These are phyloP conservation scores for Suhomyces kunorum DNA, from an alignment of 1,139 yeast species.

Conservation along the genomic window DNA sequence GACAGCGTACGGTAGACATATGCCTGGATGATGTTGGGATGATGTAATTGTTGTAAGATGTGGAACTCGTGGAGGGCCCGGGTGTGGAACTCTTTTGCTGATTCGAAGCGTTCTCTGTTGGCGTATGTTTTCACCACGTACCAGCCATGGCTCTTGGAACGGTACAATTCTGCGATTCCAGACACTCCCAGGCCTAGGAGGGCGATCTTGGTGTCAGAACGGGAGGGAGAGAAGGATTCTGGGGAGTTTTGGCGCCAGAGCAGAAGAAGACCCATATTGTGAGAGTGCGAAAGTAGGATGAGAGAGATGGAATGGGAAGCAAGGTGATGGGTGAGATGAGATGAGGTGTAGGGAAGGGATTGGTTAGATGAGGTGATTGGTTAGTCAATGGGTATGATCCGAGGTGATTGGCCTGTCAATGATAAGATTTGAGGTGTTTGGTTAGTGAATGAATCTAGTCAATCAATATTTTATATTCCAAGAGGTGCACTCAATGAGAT, in stretches of 20 bases:
- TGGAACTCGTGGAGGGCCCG: slow-evolving; percentile 43
- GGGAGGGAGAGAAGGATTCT: slow-evolving; percentile 3
- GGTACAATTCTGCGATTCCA: slow-evolving; percentile 41
- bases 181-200: slow-evolving; percentile 42
- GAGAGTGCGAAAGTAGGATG: not conserved
- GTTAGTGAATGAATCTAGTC: no score
- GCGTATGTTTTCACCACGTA: slow-evolving; percentile 48
- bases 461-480: no score
- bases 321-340: no score
- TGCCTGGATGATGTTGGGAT: slow-evolving; percentile 38
- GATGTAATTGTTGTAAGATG: slow-evolving; percentile 29
- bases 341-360: no score
- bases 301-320: not conserved
- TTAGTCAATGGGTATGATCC: no score
- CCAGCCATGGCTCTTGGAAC: slow-evolving; percentile 13
- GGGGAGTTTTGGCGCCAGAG: slow-evolving; percentile 1
- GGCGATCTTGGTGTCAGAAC: slow-evolving; percentile 4
- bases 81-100: slow-evolving; percentile 34
- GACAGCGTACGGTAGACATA: slow-evolving; percentile 27
- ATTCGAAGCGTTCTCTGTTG: slow-evolving; percentile 37
- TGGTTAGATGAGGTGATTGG: no score
- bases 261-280: slow-evolving; percentile 1
- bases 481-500: no score
- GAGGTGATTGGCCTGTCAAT: no score
- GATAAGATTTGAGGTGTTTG: no score